Percentiles rank a stretch among this genome's conserved stretches.
phyloP scores from a whole-genome alignment of 768 basidiomycete genomes.

The Plicaturopsis crispa region DNA sequence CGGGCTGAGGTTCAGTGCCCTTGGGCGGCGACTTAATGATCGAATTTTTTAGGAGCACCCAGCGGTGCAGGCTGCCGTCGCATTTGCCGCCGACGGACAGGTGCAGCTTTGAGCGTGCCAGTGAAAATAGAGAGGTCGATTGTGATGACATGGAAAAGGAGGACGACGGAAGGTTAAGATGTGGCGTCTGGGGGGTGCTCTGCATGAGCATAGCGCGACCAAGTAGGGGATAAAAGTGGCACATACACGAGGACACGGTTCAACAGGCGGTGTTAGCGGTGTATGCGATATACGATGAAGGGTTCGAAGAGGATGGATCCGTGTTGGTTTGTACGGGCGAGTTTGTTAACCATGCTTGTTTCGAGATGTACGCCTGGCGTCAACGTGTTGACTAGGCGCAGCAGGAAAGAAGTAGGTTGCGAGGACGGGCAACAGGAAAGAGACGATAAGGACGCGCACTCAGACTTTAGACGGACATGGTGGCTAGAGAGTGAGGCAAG shows the following conservation, averaged over 20 bases:
- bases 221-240: conserved; percentile 1
- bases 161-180: neutral
- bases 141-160: conserved; percentile 37
- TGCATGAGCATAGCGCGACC: no score
- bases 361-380: conserved; percentile 18
- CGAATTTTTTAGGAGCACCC: conserved; percentile 86
- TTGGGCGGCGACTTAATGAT: conserved; percentile 46
- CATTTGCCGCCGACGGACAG: conserved; percentile 54
- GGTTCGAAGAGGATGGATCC: conserved; percentile 84
- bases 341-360: conserved; percentile 76
- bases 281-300: conserved; percentile 84
- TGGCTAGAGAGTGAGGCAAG: no score
- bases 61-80: conserved; percentile 72
- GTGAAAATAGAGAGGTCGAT: conserved; percentile 41
- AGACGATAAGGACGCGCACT: no score
- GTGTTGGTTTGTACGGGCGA: conserved; percentile 74
- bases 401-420: conserved; percentile 11
- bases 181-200: no score
- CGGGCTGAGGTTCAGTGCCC: conserved; percentile 26
- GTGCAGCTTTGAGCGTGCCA: conserved; percentile 73
- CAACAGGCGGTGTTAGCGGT: conserved; percentile 33
- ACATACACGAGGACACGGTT: conserved; percentile 21
- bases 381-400: conserved; percentile 17
- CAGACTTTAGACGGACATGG: no score
- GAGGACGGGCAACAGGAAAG: conserved; percentile 10